phyloP scores from a whole-genome alignment of 2,329 filamentous ascomycete species.

The Hymenotorrendiella dingleyae region DNA sequence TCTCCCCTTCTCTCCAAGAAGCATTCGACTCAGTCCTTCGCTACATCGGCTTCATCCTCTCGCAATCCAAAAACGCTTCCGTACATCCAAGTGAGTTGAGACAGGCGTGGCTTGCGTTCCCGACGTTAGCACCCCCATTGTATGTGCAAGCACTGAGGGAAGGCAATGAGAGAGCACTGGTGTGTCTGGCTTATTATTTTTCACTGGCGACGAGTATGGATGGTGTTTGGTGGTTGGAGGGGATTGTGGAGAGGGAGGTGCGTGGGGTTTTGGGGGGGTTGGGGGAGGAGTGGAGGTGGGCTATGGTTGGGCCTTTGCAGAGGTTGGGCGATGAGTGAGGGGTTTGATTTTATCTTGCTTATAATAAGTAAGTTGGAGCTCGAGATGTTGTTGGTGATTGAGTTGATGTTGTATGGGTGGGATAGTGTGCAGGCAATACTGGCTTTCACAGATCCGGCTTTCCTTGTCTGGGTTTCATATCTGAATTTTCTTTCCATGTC shows the following conservation, averaged over 20 bases:
- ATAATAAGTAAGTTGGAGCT: too few species aligned
- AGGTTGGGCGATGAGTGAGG: too few species aligned
- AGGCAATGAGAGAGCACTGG: constrained; percentile 10
- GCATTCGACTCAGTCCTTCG: constrained; percentile 8
- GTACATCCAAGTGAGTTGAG: not conserved
- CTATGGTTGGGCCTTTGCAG: constrained; percentile 12
- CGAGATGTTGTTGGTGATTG: too few species aligned
- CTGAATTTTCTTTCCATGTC: too few species aligned
- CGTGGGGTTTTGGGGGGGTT: constrained; percentile 10
- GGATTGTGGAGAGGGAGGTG: constrained; percentile 18
- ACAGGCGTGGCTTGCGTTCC: constrained; percentile 6
- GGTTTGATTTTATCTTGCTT: too few species aligned
- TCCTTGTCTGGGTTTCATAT: too few species aligned
- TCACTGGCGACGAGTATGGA: constrained; percentile 27
- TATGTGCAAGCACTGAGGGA: constrained; percentile 8
- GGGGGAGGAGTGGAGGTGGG: constrained; percentile 11
- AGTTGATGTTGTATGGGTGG: too few species aligned
- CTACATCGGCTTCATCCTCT: constrained; percentile 9
- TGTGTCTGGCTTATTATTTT: constrained; percentile 26
- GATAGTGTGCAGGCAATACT: too few species aligned
- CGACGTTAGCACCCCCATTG: not conserved
- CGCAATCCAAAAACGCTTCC: not conserved
- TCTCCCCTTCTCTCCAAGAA: constrained; percentile 5
- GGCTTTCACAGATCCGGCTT: too few species aligned
- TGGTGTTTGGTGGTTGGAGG: constrained; percentile 31